Base-by-base conservation (phyloP, 768 basidiomycete species). In the Lentinula boryana region DNA sequence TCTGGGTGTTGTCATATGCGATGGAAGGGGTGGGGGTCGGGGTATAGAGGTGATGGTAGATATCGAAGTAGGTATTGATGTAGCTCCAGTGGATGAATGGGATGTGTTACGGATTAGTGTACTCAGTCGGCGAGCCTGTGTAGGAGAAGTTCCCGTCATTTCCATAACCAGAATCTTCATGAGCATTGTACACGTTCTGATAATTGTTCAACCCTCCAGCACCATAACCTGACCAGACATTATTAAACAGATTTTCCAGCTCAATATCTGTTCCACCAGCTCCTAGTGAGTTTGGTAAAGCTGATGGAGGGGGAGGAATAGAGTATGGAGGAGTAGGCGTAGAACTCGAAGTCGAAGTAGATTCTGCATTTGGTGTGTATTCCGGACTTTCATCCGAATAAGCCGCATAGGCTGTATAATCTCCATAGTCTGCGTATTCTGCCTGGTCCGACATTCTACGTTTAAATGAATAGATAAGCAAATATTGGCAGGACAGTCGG, bases 231-330 rank as follows among this genome's bases (percentile, higher is more conserved):
- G 82, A 83, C 76, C 86, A 86, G 21, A 91, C 88, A 70, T 89
- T 86, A 63, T 89, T 82, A 71, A 90, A 91, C 48, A 91, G 80
- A 60, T 80, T 78, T 65, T 89, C 86, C 4, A 91, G 79, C 68
- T 90, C 88, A 66, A 84, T 84, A 63, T 90, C 89, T 36, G 55
- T 57, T 16, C 31, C 21, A 12, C 21, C 13, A 27, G 27, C 27
- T n/a, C 16, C 27, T 18, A 35, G 6, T 9, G 9, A 10, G n/a
- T 18, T n/a, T 5, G 36, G 36, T 40, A 35, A 52, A 15, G 51
- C 13, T 27, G 33, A 4, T 3, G 46, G 46, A 4, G 48, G 48
- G 4, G 48, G 48, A 23, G 51, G 51, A 52, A 4, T 32, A 13
- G 51, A n/a, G 32, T 32, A 52, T 52, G 27, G 53, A 21, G 53